phyloP scores from a whole-genome alignment of 257 asterid genomes.

The Nemophila menziesii region DNA sequence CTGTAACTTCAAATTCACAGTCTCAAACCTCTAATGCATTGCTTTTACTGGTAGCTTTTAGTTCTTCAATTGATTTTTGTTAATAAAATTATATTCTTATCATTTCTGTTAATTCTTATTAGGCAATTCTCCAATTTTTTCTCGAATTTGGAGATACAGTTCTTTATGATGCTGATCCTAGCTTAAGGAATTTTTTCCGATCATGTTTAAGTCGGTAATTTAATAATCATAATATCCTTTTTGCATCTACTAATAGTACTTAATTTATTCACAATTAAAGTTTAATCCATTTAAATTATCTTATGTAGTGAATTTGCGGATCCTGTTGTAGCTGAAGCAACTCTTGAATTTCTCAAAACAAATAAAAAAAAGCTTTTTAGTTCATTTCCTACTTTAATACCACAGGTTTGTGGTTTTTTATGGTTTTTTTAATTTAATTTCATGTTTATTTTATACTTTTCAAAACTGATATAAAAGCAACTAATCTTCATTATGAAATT shows the following conservation, averaged over 20 bases:
- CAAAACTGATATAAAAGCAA: background rate
- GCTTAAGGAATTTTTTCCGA: slow-evolving; percentile 62
- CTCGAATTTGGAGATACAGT: slow-evolving; percentile 77
- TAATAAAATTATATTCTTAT: slow-evolving; percentile 5
- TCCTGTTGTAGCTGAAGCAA: slow-evolving; percentile 84
- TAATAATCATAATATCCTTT: slow-evolving; percentile 5
- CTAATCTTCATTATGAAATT: slow-evolving; percentile 20
- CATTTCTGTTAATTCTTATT: slow-evolving; percentile 12
- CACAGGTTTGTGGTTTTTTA: slow-evolving; percentile 45
- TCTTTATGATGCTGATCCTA: slow-evolving; percentile 89
- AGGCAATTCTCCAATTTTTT: slow-evolving; percentile 83
- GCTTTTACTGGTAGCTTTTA: slow-evolving; percentile 54
- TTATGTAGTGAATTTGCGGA: slow-evolving; percentile 88
- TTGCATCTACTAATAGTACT: background rate
- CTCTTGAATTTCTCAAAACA: slow-evolving; percentile 61
- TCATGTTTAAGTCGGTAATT: slow-evolving; percentile 85
- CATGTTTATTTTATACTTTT: background rate
- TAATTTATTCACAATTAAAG: no score
- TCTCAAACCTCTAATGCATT: slow-evolving; percentile 57
- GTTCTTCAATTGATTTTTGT: background rate
- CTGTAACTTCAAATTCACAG: slow-evolving; percentile 59
- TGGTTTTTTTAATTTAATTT: background rate
- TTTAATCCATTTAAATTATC: no score
- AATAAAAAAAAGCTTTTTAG: slow-evolving; percentile 54
- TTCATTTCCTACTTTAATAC: slow-evolving; percentile 68